Evolutionary conservation across 1,284 basidiomycete species (phyloP), one percentile per base, ranked within the genome.

Genomic region (Coniferiporia weirii): DNA sequence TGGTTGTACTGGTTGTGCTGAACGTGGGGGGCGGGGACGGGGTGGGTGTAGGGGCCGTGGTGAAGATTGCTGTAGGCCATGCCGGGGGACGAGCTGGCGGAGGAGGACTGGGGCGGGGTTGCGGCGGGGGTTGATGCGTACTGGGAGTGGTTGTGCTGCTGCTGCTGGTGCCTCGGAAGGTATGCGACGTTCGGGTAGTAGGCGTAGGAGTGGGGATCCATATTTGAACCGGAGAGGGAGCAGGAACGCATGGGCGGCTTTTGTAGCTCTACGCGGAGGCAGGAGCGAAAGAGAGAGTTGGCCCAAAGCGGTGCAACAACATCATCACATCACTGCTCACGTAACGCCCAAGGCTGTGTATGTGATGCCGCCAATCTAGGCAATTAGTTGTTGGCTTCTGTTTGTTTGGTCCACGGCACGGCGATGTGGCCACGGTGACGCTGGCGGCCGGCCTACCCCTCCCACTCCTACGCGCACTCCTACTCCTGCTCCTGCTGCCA

Each of bases 1-100:
- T 70, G 63, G 64, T 62, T 64, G 64, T 64, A 66, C 64, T 69
- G 68, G 62, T 64, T 65, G 59, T 67, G 67, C 57, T 65, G 67
- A 66, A 71, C 66, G 68, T 72, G 69, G 67, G 58, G 68, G 64
- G 66, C 63, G 63, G 69, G 64, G 59, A 10, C 27, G 27, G 63
- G 59, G 55, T 64, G 70, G 62, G 68, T 64, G 63, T 69, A 71
- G 62, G 70, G 65, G 20, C 62, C 57, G 46, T 57, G 62, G 56
- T 63, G 65, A 52, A 64, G 63, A 61, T 66, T 52, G 50, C 57
- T 48, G 55, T 61, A 57, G 20, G 54, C 54, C 63, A 61, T 52
- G 20, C 48, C 46, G 36, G 59, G 54, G 35, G 54, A 56, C 5
- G 51, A 54, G 34, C 50, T 47, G 10, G 56, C 40, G 34, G 56